Base-by-base conservation (phyloP, 768 basidiomycete genomes). In the Suillus spraguei region DNA sequence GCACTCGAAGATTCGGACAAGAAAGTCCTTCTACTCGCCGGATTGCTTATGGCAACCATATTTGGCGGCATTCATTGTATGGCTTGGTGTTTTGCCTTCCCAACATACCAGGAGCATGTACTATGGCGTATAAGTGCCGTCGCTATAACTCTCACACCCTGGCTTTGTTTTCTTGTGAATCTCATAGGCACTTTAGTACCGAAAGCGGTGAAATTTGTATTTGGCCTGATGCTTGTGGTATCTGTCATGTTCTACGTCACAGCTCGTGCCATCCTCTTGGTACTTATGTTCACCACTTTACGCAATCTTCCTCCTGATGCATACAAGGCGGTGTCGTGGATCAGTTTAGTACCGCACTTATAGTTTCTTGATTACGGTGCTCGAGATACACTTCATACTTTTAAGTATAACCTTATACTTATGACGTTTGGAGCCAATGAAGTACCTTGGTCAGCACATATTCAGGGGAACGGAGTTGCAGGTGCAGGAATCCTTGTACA, bases 11-110 rank as follows among this genome's bases (percentile, higher is more conserved):
- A 0, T 5, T 8, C 35, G 5, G 5, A 39, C 22, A 9, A 1
- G 2, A 3, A 0, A 1, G 7, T 24, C 11, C 22, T 56, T 39
- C 0, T 2, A 5, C 1, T 32, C n/a, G 17, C 53, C 36, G 52
- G n/a, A 41, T 32, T 42, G 2, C 20, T 61, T 16, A 58, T 66
- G 13, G 71, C 59, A 3, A 62, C 46, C 6, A 28, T 70, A 16
- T 76, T 76, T 49, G 75, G 74, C 16, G 69, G 60, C 6, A 63
- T 76, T 22, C 74, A 76, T 62, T 70, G 68, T 49, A 53, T 66
- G 4, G 70, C 70, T 9, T 74, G 73, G 75, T 60, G 59, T 35
- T 64, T 70, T 13, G 2, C 46, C 1, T 76, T 73, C 46, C 67
- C 72, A 5, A 66, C 69, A 3, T 9, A 32, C 4, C 54, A 35